A percentile compares a stretch with the other conserved stretches of the same genome.
Evolutionary conservation across 345 rosid genomes (phyloP).

Genomic region (Clarkia xantiana): DNA sequence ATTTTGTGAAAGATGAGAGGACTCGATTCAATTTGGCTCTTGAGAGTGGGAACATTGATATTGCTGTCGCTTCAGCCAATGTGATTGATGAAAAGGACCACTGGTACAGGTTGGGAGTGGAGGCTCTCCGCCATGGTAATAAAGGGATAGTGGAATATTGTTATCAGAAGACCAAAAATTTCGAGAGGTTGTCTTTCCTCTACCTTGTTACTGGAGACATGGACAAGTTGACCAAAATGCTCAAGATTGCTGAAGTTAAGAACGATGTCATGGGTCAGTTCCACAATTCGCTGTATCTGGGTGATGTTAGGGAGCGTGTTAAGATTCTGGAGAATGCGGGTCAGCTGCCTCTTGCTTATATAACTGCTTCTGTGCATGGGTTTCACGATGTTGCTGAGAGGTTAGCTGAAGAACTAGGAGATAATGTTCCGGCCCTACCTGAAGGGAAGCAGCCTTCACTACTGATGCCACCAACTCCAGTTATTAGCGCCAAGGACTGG

Average conservation of each 20-base stretch:
- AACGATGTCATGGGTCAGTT: slow-evolving; percentile 95
- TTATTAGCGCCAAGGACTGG: slow-evolving; percentile 84
- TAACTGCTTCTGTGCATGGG: slow-evolving; percentile 76
- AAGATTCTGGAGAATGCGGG: slow-evolving; percentile 82
- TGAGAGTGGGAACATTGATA: slow-evolving; percentile 88
- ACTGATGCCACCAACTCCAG: slow-evolving; percentile 66
- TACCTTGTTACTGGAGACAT: slow-evolving; percentile 77
- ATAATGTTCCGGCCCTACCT: slow-evolving; percentile 51
- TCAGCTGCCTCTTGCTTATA: slow-evolving; percentile 78
- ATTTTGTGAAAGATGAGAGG: slow-evolving; percentile 91
- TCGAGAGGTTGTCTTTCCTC: slow-evolving; percentile 88
- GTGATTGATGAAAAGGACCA: slow-evolving; percentile 90
- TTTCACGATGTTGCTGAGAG: slow-evolving; percentile 58
- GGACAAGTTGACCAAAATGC: slow-evolving; percentile 79
- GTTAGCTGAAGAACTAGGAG: slow-evolving; percentile 60
- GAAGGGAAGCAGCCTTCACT: slow-evolving; percentile 64
- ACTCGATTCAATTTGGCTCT: slow-evolving; percentile 87
- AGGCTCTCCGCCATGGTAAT: slow-evolving; percentile 98
- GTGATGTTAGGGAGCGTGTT: slow-evolving; percentile 80
- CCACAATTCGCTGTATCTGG: slow-evolving; percentile 79
- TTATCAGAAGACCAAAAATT: slow-evolving; percentile 89
- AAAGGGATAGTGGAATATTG: slow-evolving; percentile 85
- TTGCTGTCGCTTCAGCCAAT: slow-evolving; percentile 94
- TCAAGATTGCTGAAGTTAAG: slow-evolving; percentile 87
- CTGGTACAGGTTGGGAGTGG: slow-evolving; percentile 88